Evolutionary conservation across 257 asterid genomes (phyloP).

Genomic region (Lavandula angustifolia): DNA sequence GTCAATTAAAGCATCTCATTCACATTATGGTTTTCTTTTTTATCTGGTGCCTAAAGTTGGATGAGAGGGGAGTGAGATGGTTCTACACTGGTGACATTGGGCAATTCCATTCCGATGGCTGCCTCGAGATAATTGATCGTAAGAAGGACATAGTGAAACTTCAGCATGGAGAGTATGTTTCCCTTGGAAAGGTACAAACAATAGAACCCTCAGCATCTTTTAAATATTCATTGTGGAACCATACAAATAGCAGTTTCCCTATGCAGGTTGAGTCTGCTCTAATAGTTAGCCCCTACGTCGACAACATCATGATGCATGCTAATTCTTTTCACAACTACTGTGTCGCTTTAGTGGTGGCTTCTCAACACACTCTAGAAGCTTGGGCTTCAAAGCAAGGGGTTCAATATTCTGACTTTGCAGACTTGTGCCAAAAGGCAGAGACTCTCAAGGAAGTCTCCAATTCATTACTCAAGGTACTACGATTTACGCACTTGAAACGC

Average conservation of each 20-base stretch:
- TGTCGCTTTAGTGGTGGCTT: conserved; percentile 88
- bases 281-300: conserved; percentile 62
- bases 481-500: not conserved
- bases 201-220: not conserved
- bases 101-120: conserved; percentile 83
- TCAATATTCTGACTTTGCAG: conserved; percentile 56
- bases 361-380: conserved; percentile 67
- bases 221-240: not conserved
- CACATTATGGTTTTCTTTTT: conserved; percentile 3
- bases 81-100: conserved; percentile 94
- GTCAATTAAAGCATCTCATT: conserved; percentile 11
- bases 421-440: conserved; percentile 71
- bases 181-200: conserved; percentile 78
- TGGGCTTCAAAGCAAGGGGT: conserved; percentile 78
- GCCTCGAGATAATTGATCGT: conserved; percentile 95
- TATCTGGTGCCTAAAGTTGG: conserved; percentile 51
- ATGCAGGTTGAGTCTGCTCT: conserved; percentile 92
- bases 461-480: conserved; percentile 73
- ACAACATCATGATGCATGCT: conserved; percentile 89
- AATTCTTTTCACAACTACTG: conserved; percentile 80
- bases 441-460: conserved; percentile 68
- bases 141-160: conserved; percentile 96
- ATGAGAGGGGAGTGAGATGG: conserved; percentile 87
- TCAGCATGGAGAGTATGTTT: conserved; percentile 97
- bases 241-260: conserved; percentile 9